A percentile compares a stretch with the other conserved stretches of the same genome.
phyloP scores from a whole-genome alignment of 169 alveolate genomes.

The Plasmodium cynomolgi region DNA sequence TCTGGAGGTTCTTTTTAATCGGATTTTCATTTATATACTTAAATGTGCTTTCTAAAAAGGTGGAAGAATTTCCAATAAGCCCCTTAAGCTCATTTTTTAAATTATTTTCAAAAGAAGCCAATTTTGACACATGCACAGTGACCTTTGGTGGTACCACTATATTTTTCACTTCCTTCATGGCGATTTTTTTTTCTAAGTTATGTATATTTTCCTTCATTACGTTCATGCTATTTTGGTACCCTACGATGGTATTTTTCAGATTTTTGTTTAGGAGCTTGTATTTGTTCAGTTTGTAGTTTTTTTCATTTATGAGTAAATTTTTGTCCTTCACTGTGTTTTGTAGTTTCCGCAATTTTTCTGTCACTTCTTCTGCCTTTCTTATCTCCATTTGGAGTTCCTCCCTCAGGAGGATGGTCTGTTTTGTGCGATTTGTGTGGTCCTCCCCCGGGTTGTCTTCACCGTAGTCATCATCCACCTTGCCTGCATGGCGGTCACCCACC shows the following conservation, averaged over 20 bases:
- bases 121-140: slow-evolving; percentile 24
- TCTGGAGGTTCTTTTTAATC: slow-evolving; percentile 60
- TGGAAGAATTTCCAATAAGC: slow-evolving; percentile 70
- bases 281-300: slow-evolving; percentile 48
- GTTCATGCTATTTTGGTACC: slow-evolving; percentile 32
- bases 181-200: slow-evolving; percentile 62
- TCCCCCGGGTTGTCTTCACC: background rate
- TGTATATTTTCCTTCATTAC: slow-evolving; percentile 69
- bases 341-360: slow-evolving; percentile 28
- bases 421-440: background rate
- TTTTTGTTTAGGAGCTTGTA: slow-evolving; percentile 26
- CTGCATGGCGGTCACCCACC: background rate
- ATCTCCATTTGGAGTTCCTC: slow-evolving; percentile 46
- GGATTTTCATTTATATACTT: slow-evolving; percentile 75
- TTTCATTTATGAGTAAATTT: slow-evolving; percentile 61
- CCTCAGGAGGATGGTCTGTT: background rate
- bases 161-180: slow-evolving; percentile 39
- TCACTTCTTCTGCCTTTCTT: slow-evolving; percentile 15
- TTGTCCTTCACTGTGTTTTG: slow-evolving; percentile 23
- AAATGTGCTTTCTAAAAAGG: slow-evolving; percentile 71
- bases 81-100: slow-evolving; percentile 65
- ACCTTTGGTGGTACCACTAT: slow-evolving; percentile 60
- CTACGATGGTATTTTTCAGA: slow-evolving; percentile 4
- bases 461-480: background rate
- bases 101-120: slow-evolving; percentile 69